These are phyloP conservation scores for Carnegiea gigantea DNA, from an alignment of 179 eudicot species.

Conservation along the genomic window DNA sequence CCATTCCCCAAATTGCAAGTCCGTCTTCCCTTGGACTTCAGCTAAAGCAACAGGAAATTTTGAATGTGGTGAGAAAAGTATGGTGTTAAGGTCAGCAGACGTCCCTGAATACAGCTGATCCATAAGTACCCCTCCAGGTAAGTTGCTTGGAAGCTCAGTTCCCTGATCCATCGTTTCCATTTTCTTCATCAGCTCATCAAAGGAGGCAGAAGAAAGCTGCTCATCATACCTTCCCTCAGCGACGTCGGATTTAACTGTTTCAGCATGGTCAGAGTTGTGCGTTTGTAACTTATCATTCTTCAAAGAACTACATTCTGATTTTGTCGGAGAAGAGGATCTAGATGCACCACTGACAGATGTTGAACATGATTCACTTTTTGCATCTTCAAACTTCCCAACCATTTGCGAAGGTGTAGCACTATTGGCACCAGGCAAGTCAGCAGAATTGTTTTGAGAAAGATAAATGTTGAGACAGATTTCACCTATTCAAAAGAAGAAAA, in stretches of 20 bases:
- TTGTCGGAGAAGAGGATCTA: constrained; percentile 49
- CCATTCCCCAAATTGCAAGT: constrained; percentile 64
- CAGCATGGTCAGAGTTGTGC: constrained; percentile 42
- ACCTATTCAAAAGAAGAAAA: constrained; percentile 41
- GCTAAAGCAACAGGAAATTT: constrained; percentile 39
- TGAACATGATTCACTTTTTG: constrained; percentile 33
- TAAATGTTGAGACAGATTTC: constrained; percentile 78
- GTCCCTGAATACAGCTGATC: constrained; percentile 61
- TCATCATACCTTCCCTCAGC: constrained; percentile 41
- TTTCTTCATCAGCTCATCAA: constrained; percentile 59
- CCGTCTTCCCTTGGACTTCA: constrained; percentile 63
- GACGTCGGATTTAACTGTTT: constrained; percentile 36
- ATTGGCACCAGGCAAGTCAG: constrained; percentile 33
- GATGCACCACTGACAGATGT: constrained; percentile 38
- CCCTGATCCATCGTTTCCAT: constrained; percentile 57
- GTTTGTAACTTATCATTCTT: constrained; percentile 46
- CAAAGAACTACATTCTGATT: constrained; percentile 35
- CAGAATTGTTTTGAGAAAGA: constrained; percentile 65
- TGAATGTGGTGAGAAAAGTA: constrained; percentile 79
- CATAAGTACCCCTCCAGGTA: constrained; percentile 66
- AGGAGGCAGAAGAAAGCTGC: constrained; percentile 39
- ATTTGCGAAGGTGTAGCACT: constrained; percentile 17
- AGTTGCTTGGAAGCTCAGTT: constrained; percentile 61
- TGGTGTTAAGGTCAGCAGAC: constrained; percentile 57
- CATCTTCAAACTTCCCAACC: constrained; percentile 34